A percentile compares a stretch with the other conserved stretches of the same genome.
Evolutionary conservation across 148 eudicot species (phyloP).

Genomic region (Camellia japonica): DNA sequence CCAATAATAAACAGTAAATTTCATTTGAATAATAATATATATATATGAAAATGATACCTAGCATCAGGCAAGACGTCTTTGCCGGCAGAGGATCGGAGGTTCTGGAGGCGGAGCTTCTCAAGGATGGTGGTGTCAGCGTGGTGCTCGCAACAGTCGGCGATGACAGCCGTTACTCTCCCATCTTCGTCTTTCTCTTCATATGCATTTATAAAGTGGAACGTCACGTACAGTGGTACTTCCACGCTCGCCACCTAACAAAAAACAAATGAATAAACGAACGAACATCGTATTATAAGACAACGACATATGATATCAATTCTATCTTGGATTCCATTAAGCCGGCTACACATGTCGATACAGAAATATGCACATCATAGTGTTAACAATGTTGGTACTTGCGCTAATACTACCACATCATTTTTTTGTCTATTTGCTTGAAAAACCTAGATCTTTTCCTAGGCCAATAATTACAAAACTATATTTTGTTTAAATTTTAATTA

Average conservation of each 20-base stretch:
- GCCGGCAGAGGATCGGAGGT: slow-evolving; percentile 59
- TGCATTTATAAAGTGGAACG: slow-evolving; percentile 95
- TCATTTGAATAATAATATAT: not conserved
- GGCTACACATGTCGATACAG: not conserved
- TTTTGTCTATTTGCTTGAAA: too few relatives aligned
- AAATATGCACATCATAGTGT: not conserved
- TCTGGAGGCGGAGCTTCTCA: slow-evolving; percentile 67
- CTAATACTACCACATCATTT: too few relatives aligned
- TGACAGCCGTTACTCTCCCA: slow-evolving; percentile 64
- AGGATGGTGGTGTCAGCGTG: slow-evolving; percentile 79
- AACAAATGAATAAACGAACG: not conserved
- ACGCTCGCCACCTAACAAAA: slow-evolving; percentile 75
- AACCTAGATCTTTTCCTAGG: too few relatives aligned
- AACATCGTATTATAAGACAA: not conserved
- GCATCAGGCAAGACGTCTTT: slow-evolving; percentile 87
- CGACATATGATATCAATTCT: too few relatives aligned
- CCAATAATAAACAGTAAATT: too few relatives aligned
- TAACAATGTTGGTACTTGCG: not conserved
- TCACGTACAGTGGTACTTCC: slow-evolving; percentile 87
- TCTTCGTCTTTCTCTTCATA: slow-evolving; percentile 85
- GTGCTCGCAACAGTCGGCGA: slow-evolving; percentile 96
- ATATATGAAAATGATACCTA: slow-evolving; percentile 40
- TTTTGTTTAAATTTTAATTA: too few relatives aligned
- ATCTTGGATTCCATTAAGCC: too few relatives aligned
- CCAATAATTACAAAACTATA: too few relatives aligned